A percentile compares a stretch with the other conserved stretches of the same genome.
Evolutionary conservation across 305 asterid genomes (phyloP).

Genomic region (Rubia occidens): DNA sequence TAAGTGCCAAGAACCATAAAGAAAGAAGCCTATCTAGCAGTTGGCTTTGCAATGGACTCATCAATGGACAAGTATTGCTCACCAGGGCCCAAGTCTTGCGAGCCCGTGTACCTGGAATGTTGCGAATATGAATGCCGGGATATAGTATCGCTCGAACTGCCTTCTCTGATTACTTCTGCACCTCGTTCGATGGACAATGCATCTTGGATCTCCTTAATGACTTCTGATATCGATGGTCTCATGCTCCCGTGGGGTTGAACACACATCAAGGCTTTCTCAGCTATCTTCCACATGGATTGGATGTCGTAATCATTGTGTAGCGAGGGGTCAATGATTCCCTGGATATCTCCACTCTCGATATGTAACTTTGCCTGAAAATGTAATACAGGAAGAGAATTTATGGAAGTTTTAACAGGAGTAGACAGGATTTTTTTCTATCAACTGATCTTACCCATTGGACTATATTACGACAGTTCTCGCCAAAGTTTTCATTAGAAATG

Average conservation of each 20-base stretch:
- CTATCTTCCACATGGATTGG: constrained; percentile 98
- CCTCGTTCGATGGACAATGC: constrained; percentile 67
- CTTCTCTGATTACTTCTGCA: constrained; percentile 54
- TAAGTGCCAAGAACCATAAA: neutral
- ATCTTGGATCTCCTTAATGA: constrained; percentile 85
- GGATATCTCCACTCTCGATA: constrained; percentile 89
- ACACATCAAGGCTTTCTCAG: constrained; percentile 94
- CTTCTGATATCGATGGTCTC: constrained; percentile 90
- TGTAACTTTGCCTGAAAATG: constrained; percentile 70
- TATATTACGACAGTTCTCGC: constrained; percentile 76
- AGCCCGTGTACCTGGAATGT: constrained; percentile 45
- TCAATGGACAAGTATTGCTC: constrained; percentile 67
- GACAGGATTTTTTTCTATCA: neutral
- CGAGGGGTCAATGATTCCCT: constrained; percentile 85
- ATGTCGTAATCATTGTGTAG: constrained; percentile 54
- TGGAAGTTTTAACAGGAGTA: neutral
- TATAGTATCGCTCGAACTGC: constrained; percentile 63
- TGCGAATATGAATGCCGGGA: constrained; percentile 67
- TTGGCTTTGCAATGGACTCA: constrained; percentile 61
- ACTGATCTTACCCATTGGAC: constrained; percentile 80
- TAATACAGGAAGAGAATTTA: neutral
- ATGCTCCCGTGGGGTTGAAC: constrained; percentile 90
- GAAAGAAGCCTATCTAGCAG: constrained; percentile 49
- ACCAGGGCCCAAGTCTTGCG: constrained; percentile 47
- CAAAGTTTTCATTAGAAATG: constrained; percentile 83